Conservation (phyloP, 2,329 filamentous ascomycete species). For the Penicillium corylophilum region DNA sequence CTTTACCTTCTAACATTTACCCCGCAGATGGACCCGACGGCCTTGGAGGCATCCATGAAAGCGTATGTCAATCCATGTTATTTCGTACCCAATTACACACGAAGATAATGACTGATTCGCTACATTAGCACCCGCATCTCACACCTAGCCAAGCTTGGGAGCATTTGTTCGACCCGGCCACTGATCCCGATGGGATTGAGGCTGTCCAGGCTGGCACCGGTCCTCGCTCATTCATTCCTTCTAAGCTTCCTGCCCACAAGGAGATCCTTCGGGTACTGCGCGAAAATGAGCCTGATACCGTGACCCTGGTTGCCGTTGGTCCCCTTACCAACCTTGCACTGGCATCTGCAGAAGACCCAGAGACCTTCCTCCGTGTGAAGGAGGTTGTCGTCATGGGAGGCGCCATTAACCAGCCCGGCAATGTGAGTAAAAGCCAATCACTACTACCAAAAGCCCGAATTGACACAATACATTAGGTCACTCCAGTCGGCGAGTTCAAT, state of each 20-base stretch:
- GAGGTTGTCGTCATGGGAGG: constrained; percentile 97
- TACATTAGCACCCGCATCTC: constrained; percentile 65
- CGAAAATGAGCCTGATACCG: constrained; percentile 77
- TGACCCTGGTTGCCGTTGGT: constrained; percentile 87
- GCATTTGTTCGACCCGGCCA: constrained; percentile 59
- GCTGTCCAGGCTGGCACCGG: constrained; percentile 38
- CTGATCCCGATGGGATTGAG: constrained; percentile 48
- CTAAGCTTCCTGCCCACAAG: constrained; percentile 69
- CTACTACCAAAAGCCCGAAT: neutral
- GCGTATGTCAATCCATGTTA: constrained; percentile 35
- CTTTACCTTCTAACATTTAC: constrained; percentile 3
- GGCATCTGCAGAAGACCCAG: constrained; percentile 82
- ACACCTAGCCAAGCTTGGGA: constrained; percentile 73
- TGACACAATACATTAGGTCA: constrained; percentile 44
- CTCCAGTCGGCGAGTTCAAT: constrained; percentile 91
- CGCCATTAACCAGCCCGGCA: constrained; percentile 74
- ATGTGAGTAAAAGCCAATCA: constrained; percentile 56
- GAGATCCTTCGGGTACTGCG: constrained; percentile 85
- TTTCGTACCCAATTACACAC: neutral
- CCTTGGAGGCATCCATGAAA: constrained; percentile 69
- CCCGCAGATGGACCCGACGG: constrained; percentile 70
- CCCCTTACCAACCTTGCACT: constrained; percentile 92
- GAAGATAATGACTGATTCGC: constrained; percentile 2
- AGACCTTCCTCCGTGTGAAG: constrained; percentile 83
- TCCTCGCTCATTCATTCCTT: constrained; percentile 68